Conservation (phyloP, 2,329 filamentous ascomycete species). For the Colletotrichum gigasporum region DNA sequence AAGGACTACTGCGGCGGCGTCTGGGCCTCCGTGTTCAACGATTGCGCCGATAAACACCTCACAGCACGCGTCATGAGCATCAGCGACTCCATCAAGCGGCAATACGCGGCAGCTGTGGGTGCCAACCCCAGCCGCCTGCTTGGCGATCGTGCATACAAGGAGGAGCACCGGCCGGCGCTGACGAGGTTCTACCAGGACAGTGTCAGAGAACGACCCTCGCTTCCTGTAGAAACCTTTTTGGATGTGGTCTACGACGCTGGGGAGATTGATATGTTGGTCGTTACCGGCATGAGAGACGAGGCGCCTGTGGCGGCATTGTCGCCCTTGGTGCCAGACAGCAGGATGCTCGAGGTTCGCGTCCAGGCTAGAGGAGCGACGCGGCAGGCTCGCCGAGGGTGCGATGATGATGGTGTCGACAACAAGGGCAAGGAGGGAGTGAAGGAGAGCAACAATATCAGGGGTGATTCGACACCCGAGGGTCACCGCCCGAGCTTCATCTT, state of each 20-base stretch:
- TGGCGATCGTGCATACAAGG: slow-evolving; percentile 67
- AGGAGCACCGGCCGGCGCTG: slow-evolving; percentile 63
- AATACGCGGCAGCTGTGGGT: slow-evolving; percentile 61
- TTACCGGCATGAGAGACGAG: slow-evolving; percentile 72
- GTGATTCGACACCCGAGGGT: slow-evolving; percentile 1
- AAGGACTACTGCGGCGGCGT: slow-evolving; percentile 68
- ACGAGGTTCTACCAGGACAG: slow-evolving; percentile 61
- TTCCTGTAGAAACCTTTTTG: slow-evolving; percentile 63
- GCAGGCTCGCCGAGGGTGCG: slow-evolving; percentile 43
- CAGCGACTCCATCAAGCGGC: slow-evolving; percentile 65
- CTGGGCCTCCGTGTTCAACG: slow-evolving; percentile 56
- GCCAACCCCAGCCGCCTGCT: slow-evolving; percentile 59
- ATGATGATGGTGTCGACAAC: slow-evolving; percentile 18
- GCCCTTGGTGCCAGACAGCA: slow-evolving; percentile 62
- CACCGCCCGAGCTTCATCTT: slow-evolving; percentile 58
- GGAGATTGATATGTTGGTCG: slow-evolving; percentile 63
- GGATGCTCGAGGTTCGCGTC: slow-evolving; percentile 64
- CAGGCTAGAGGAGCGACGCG: slow-evolving; percentile 48
- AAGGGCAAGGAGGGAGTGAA: slow-evolving; percentile 22
- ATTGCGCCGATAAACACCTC: slow-evolving; percentile 37
- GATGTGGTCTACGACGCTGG: slow-evolving; percentile 49
- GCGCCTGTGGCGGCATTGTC: slow-evolving; percentile 63
- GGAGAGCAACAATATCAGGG: not conserved
- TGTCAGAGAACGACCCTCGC: slow-evolving; percentile 49
- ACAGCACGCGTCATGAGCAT: slow-evolving; percentile 59